Conservation (phyloP, 352 stramenopile species). For the Halophytophthora polymorphica region DNA sequence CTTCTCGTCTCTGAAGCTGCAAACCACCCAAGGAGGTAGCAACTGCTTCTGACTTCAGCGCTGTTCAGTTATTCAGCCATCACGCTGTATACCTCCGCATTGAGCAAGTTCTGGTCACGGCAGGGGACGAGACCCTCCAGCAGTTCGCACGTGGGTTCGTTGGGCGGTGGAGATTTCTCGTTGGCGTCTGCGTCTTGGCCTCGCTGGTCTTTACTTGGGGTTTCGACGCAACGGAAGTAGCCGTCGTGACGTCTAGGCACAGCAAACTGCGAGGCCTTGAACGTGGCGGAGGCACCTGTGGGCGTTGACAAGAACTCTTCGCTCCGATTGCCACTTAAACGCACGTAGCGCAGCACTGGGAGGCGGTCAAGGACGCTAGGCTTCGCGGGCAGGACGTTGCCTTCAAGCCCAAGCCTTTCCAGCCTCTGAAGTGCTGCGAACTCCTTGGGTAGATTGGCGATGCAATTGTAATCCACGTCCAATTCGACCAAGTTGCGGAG, state of each 20-base stretch:
- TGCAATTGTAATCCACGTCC: constrained; percentile 61
- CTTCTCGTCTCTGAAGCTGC: too few relatives aligned
- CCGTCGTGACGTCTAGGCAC: constrained; percentile 41
- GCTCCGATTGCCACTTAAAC: constrained; percentile 46
- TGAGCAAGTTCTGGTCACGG: constrained; percentile 23
- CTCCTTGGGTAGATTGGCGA: constrained; percentile 40
- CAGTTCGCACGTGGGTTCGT: not conserved
- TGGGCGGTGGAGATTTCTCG: not conserved
- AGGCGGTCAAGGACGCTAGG: constrained; percentile 27
- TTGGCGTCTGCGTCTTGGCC: not conserved
- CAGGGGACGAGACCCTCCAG: constrained; percentile 20
- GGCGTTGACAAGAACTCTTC: constrained; percentile 5
- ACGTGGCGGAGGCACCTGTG: not conserved
- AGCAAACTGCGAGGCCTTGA: constrained; percentile 3
- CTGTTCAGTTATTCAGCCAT: not conserved
- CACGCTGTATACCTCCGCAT: constrained; percentile 9
- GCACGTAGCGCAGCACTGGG: constrained; percentile 37
- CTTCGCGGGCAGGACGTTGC: constrained; percentile 35
- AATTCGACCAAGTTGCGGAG: constrained; percentile 61
- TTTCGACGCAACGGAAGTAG: constrained; percentile 44
- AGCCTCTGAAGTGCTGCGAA: constrained; percentile 41
- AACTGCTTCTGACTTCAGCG: too few relatives aligned
- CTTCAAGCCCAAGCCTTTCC: constrained; percentile 58
- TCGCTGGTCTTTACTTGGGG: constrained; percentile 5
- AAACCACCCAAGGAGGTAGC: too few relatives aligned